Percentiles rank a stretch among this genome's conserved stretches.
These are phyloP conservation scores for Arctostaphylos glauca DNA, from an alignment of 148 eudicot genomes.

Conservation along the genomic window DNA sequence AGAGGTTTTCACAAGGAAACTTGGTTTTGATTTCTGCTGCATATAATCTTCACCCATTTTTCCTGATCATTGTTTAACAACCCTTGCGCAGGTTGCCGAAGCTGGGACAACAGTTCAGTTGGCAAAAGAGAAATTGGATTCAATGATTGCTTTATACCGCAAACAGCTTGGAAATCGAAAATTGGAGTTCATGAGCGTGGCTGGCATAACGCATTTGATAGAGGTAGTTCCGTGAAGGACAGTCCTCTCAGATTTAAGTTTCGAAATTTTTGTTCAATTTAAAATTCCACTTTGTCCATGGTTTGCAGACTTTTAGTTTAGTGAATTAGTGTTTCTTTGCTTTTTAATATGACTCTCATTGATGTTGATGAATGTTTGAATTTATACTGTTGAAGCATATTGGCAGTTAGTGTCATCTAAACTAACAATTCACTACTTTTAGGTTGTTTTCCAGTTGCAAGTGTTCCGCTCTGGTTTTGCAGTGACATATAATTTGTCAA, in stretches of 20 bases:
- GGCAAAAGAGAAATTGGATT: conserved; percentile 64
- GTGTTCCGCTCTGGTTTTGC: background rate
- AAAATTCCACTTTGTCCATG: background rate
- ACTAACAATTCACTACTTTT: background rate
- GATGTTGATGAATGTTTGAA: background rate
- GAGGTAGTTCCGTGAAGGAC: conserved; percentile 50
- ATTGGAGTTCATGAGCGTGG: conserved; percentile 62
- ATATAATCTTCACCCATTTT: background rate
- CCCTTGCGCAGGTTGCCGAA: conserved; percentile 49
- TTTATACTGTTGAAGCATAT: background rate
- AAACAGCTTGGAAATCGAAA: conserved; percentile 60
- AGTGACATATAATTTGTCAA: background rate
- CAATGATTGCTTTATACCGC: conserved; percentile 60
- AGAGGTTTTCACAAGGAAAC: conserved; percentile 47
- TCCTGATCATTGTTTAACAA: background rate
- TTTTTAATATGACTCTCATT: background rate
- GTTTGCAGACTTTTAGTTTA: background rate
- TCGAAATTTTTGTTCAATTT: background rate
- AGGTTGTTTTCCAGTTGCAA: conserved; percentile 3
- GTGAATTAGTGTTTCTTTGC: background rate
- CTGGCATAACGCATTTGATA: conserved; percentile 83
- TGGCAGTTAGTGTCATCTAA: background rate
- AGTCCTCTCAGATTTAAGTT: background rate
- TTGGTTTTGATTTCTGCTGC: background rate
- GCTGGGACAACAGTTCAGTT: conserved; percentile 50